A percentile compares a stretch with the other conserved stretches of the same genome.
phyloP scores from a whole-genome alignment of 1,139 yeast species.

The Candida sojae region DNA sequence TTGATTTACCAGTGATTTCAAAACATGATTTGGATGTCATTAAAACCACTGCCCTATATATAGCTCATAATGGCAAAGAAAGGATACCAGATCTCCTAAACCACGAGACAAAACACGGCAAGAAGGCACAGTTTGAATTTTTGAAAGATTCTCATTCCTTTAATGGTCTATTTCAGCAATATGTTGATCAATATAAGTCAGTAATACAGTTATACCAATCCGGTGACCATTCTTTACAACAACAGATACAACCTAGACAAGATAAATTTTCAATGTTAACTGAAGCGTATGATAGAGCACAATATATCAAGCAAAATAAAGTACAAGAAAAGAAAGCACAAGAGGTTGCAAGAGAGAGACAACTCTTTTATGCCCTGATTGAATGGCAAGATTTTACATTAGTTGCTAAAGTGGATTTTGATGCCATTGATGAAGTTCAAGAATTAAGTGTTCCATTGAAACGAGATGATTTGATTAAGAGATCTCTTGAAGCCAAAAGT shows the following conservation, averaged over 20 bases:
- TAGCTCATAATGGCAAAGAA: constrained; percentile 55
- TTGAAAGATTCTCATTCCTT: constrained; percentile 62
- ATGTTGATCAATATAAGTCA: constrained; percentile 57
- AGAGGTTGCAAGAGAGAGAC: constrained; percentile 34
- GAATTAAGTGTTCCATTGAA: constrained; percentile 63
- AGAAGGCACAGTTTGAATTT: constrained; percentile 68
- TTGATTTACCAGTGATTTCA: constrained; percentile 57
- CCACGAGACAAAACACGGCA: constrained; percentile 37
- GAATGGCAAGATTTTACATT: constrained; percentile 87
- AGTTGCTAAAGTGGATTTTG: constrained; percentile 69
- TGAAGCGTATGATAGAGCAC: constrained; percentile 60
- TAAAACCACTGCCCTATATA: constrained; percentile 70
- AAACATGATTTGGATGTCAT: constrained; percentile 67
- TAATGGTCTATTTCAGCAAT: constrained; percentile 50
- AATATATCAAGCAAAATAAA: constrained; percentile 42
- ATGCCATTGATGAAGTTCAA: constrained; percentile 62
- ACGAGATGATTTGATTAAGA: constrained; percentile 59
- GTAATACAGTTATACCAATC: constrained; percentile 26
- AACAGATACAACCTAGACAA: constrained; percentile 9
- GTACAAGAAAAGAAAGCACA: constrained; percentile 29
- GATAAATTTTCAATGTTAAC: constrained; percentile 33
- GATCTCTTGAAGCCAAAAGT: constrained; percentile 52
- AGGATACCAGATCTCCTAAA: constrained; percentile 39
- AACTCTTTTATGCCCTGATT: constrained; percentile 66
- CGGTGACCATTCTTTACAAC: constrained; percentile 10